Percentiles rank a stretch among this genome's conserved stretches.
phyloP scores from a whole-genome alignment of 352 stramenopile genomes.

The Pythium folliculosum region DNA sequence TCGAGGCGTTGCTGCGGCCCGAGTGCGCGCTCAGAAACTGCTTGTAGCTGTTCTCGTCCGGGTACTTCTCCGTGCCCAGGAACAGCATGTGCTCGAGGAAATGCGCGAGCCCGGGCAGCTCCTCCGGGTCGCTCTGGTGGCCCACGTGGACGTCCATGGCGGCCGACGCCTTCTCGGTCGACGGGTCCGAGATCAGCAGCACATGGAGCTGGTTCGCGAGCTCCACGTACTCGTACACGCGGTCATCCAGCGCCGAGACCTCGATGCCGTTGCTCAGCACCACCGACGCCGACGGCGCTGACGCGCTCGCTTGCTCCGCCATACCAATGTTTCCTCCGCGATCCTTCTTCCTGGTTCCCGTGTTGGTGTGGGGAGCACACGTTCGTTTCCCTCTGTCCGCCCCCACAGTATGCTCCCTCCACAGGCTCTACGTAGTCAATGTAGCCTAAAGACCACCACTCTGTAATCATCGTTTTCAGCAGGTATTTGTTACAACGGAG shows the following conservation, averaged over 20 bases:
- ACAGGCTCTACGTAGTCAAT: neutral
- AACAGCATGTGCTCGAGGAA: constrained; percentile 98
- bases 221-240: constrained; percentile 52
- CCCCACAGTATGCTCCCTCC: neutral
- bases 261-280: constrained; percentile 53
- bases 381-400: too few species aligned
- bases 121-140: constrained; percentile 86
- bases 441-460: neutral
- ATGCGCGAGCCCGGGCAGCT: constrained; percentile 89
- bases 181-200: constrained; percentile 90
- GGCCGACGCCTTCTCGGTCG: constrained; percentile 91
- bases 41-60: constrained; percentile 95
- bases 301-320: constrained; percentile 4
- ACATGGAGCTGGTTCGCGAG: constrained; percentile 66
- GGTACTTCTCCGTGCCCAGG: constrained; percentile 95
- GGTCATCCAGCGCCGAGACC: constrained; percentile 64
- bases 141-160: constrained; percentile 96
- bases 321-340: neutral
- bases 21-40: constrained; percentile 93
- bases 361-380: neutral
- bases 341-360: neutral
- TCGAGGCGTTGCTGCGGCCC: constrained; percentile 96
- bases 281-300: constrained; percentile 32
- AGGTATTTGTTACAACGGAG: neutral
- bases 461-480: neutral